Conservation (phyloP, 305 asterid species). For the Solanum hybrid region DNA sequence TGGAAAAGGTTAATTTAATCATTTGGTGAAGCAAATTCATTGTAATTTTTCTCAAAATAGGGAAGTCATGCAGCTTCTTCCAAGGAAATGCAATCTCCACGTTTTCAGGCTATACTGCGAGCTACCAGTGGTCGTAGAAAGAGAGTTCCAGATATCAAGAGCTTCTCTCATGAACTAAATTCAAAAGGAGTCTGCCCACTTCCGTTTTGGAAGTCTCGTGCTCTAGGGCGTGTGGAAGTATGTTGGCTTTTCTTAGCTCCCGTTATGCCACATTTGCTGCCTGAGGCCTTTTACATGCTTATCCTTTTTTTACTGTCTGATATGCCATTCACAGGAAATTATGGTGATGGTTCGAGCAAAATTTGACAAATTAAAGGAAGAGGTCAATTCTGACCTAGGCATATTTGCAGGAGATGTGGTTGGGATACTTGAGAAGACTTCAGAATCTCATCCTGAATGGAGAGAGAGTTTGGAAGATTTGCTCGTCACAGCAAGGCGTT, state of each 20-base stretch:
- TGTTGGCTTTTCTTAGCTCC: conserved; percentile 30
- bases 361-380: conserved; percentile 76
- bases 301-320: neutral
- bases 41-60: conserved; percentile 36
- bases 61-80: conserved; percentile 55
- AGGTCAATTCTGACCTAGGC: conserved; percentile 84
- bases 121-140: conserved; percentile 72
- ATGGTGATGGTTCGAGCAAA: conserved; percentile 69
- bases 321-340: conserved; percentile 51
- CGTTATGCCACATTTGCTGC: conserved; percentile 19
- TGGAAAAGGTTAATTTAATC: neutral
- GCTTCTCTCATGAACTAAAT: conserved; percentile 96
- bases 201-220: conserved; percentile 97
- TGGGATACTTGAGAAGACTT: conserved; percentile 64
- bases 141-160: conserved; percentile 64
- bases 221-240: conserved; percentile 82
- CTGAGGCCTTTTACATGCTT: neutral
- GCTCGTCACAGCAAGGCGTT: conserved; percentile 67
- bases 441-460: conserved; percentile 61
- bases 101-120: conserved; percentile 88
- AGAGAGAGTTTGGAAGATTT: conserved; percentile 74
- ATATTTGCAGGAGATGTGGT: conserved; percentile 89
- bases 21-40: neutral
- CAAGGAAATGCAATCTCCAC: conserved; percentile 97
- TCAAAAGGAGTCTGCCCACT: conserved; percentile 92